Evolutionary conservation across 192 early-diverging fungal species (phyloP).

Genomic region (Coemansia sp.): DNA sequence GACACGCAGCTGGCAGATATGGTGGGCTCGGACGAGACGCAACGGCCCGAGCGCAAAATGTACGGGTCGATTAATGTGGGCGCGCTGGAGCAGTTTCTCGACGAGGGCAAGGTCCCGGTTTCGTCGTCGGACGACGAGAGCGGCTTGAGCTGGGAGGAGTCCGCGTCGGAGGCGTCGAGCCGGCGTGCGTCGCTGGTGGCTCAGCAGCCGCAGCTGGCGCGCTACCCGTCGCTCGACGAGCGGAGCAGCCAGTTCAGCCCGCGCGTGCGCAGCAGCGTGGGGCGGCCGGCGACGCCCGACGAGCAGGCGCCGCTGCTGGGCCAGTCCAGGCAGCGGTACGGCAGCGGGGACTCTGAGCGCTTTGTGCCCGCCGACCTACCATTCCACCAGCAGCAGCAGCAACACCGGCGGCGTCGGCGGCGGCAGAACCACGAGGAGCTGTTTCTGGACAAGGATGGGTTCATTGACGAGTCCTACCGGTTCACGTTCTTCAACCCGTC

Average conservation of each 20-base stretch:
- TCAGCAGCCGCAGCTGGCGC: slow-evolving; percentile 1
- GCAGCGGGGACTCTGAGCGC: slow-evolving; percentile 4
- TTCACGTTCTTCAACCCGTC: slow-evolving; percentile 68
- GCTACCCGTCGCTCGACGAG: background rate
- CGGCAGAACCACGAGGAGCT: slow-evolving; percentile 44
- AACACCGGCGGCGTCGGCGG: background rate
- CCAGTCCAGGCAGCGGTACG: slow-evolving; percentile 9
- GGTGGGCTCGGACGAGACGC: background rate
- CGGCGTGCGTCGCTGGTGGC: background rate
- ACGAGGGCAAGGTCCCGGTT: slow-evolving; percentile 38
- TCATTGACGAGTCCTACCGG: slow-evolving; percentile 56
- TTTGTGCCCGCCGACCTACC: slow-evolving; percentile 34
- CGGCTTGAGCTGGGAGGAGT: slow-evolving; percentile 27
- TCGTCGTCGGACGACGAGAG: slow-evolving; percentile 34
- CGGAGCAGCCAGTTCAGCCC: slow-evolving; percentile 2
- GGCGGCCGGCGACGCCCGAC: slow-evolving; percentile 5
- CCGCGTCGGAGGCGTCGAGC: slow-evolving; percentile 4
- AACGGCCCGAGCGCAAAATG: slow-evolving; percentile 9
- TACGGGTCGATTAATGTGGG: slow-evolving; percentile 42
- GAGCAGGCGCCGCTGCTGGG: slow-evolving; percentile 31
- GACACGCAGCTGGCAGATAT: background rate
- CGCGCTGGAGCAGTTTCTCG: slow-evolving; percentile 41
- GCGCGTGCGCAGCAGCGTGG: slow-evolving; percentile 6
- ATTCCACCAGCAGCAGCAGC: background rate
- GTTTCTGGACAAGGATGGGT: slow-evolving; percentile 51